Conservation (phyloP, 495 filamentous ascomycete genomes). For the Podospora pseudoanserina region DNA sequence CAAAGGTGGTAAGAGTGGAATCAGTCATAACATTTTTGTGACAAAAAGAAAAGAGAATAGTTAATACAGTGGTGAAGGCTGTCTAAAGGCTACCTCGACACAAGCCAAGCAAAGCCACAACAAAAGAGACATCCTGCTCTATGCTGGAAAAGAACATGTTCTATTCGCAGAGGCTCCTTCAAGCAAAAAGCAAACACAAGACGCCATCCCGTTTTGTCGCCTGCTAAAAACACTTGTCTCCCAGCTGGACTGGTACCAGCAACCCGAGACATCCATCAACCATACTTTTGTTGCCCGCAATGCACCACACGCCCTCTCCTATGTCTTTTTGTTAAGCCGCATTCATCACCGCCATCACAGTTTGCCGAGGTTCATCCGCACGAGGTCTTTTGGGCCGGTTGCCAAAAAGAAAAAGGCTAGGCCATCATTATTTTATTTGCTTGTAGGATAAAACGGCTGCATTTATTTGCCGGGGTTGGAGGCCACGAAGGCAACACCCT, state of each 20-base stretch:
- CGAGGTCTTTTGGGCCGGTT: neutral
- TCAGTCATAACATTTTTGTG: neutral
- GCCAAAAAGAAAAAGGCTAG: neutral
- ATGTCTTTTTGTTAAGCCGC: neutral
- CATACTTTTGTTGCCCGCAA: conserved; percentile 1
- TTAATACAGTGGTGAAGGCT: neutral
- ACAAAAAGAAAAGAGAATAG: conserved; percentile 1
- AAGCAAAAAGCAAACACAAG: neutral
- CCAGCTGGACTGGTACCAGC: conserved; percentile 12
- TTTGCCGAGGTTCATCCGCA: neutral
- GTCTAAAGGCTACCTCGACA: neutral
- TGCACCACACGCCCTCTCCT: neutral
- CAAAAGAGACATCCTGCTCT: neutral
- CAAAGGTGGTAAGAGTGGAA: neutral
- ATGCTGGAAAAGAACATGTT: too few relatives aligned
- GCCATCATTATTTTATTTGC: neutral
- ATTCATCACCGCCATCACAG: neutral
- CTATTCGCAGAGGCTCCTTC: too few relatives aligned
- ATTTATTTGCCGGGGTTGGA: conserved; percentile 54
- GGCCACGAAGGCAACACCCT: conserved; percentile 52
- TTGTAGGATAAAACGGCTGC: neutral
- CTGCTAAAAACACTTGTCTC: neutral
- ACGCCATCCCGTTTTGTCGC: conserved; percentile 2
- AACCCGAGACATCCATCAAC: conserved; percentile 7
- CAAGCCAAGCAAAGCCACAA: neutral